These are phyloP conservation scores for Iris macrosiphon DNA, from an alignment of 106 monocot species.

Conservation along the genomic window DNA sequence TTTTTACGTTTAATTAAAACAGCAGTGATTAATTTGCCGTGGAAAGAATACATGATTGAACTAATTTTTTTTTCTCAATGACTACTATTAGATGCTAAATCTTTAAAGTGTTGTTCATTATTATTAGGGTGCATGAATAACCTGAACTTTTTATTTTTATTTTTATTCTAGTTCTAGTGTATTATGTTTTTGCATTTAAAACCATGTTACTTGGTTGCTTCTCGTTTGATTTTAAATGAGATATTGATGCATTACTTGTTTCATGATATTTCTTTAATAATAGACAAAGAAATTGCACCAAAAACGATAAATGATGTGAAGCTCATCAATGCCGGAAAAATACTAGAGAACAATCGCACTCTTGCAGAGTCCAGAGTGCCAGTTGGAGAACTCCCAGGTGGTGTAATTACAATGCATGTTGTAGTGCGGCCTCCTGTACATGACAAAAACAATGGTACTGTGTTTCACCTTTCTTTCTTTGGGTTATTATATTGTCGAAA, in stretches of 20 bases:
- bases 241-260: neutral
- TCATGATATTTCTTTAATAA: neutral
- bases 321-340: constrained; percentile 53
- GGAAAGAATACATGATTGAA: too few species aligned
- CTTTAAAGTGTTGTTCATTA: too few species aligned
- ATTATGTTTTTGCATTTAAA: too few species aligned
- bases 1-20: too few species aligned
- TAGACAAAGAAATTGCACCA: constrained; percentile 44
- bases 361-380: constrained; percentile 46
- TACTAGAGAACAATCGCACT: constrained; percentile 44
- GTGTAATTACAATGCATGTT: constrained; percentile 57
- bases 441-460: constrained; percentile 36
- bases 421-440: constrained; percentile 33
- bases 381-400: constrained; percentile 36
- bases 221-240: constrained; percentile 5
- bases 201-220: too few species aligned
- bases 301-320: constrained; percentile 52
- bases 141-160: too few species aligned
- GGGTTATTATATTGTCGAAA: too few species aligned
- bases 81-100: too few species aligned
- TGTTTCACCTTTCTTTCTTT: neutral
- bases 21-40: too few species aligned
- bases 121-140: too few species aligned
- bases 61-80: too few species aligned
- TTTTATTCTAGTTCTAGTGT: too few species aligned